phyloP scores from a whole-genome alignment of 345 rosid species.

The Boechera retrofracta region DNA sequence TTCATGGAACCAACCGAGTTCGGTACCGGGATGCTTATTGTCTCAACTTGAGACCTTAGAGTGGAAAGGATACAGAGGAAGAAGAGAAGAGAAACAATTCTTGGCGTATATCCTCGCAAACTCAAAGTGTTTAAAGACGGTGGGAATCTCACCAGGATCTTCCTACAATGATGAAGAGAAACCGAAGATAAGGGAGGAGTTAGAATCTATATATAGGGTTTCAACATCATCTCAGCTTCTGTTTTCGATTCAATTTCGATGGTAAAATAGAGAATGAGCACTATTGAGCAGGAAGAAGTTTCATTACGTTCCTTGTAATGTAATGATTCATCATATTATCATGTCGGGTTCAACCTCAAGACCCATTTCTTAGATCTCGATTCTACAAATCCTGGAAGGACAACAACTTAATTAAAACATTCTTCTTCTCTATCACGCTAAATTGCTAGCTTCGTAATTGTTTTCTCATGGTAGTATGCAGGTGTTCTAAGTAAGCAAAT shows the following conservation, averaged over 20 bases:
- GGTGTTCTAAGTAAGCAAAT: too few species aligned
- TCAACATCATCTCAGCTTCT: neutral
- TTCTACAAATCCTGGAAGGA: too few species aligned
- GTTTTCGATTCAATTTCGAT: too few species aligned
- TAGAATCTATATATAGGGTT: conserved; percentile 7
- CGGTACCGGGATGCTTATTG: conserved; percentile 24
- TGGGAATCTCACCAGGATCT: neutral
- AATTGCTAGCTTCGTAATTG: too few species aligned
- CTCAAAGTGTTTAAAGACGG: neutral
- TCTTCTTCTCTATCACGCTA: too few species aligned
- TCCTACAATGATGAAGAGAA: neutral
- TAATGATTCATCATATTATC: too few species aligned
- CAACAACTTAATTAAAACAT: too few species aligned
- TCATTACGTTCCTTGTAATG: neutral
- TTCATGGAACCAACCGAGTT: conserved; percentile 28
- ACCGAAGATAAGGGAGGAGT: neutral
- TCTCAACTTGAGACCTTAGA: conserved; percentile 9
- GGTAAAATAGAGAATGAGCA: neutral
- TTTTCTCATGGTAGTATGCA: too few species aligned
- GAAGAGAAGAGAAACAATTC: neutral
- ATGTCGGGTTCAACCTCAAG: too few species aligned
- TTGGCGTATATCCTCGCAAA: neutral
- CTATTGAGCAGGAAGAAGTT: neutral
- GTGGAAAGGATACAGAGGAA: neutral
- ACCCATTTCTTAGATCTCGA: too few species aligned